A percentile compares a stretch with the other conserved stretches of the same genome.
Conservation (phyloP, 345 rosid genomes). For the Erodium maritimum region DNA sequence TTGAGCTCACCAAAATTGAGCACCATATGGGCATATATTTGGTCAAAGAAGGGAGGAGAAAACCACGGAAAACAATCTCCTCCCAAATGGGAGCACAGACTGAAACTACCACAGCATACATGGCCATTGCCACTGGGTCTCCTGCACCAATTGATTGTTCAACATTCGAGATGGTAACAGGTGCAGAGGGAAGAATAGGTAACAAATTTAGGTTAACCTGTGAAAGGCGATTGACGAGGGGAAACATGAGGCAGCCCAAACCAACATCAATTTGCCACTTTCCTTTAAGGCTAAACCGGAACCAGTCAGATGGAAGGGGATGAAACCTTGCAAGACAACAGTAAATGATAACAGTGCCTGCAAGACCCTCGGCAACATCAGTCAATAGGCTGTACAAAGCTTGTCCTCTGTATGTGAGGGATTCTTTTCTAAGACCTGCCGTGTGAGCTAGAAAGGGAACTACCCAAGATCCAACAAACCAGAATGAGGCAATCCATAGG, state of each 20-base stretch:
- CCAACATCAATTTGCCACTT: conserved; percentile 40
- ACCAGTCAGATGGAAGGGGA: conserved; percentile 37
- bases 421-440: conserved; percentile 38
- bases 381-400: conserved; percentile 43
- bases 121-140: conserved; percentile 42
- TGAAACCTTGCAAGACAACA: conserved; percentile 31
- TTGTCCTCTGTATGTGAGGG: conserved; percentile 35
- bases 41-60: conserved; percentile 43
- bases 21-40: conserved; percentile 40
- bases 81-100: conserved; percentile 43
- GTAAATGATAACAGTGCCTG: conserved; percentile 33
- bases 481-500: conserved; percentile 42
- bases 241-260: conserved; percentile 41
- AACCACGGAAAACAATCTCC: conserved; percentile 44
- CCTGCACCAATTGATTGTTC: conserved; percentile 39
- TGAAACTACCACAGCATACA: conserved; percentile 39
- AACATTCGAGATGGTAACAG: conserved; percentile 35
- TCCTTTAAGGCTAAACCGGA: conserved; percentile 30
- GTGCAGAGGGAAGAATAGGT: conserved; percentile 35
- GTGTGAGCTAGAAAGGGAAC: conserved; percentile 30
- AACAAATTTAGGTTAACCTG: conserved; percentile 34
- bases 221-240: conserved; percentile 37
- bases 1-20: conserved; percentile 33
- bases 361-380: conserved; percentile 38
- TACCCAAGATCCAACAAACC: conserved; percentile 47